Evolutionary conservation across 2,329 filamentous ascomycete genomes (phyloP).

Genomic region (Lachnellula arida): DNA sequence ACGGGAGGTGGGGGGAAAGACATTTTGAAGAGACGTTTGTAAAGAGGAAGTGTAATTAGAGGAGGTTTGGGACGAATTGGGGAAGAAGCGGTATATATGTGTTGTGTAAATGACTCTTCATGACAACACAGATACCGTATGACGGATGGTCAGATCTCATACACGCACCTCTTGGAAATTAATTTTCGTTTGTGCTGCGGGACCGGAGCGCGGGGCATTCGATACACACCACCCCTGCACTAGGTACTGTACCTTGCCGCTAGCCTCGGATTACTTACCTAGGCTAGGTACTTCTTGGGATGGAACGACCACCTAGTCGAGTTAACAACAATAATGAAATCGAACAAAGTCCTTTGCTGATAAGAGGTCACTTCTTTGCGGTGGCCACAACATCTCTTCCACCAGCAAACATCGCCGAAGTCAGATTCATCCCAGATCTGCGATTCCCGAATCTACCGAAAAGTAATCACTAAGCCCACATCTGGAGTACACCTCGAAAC

Average conservation of each 20-base stretch:
- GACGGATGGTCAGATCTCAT: neutral
- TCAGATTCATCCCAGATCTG: neutral
- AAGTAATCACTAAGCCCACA: neutral
- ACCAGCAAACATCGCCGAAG: neutral
- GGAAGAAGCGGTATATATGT: neutral
- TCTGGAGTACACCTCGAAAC: neutral
- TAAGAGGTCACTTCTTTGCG: neutral
- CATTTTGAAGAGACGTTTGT: conserved; percentile 26
- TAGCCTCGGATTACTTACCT: no score
- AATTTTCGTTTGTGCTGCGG: no score
- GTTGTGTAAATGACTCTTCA: no score
- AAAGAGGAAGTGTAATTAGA: neutral
- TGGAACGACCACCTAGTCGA: conserved; percentile 5
- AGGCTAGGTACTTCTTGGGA: neutral
- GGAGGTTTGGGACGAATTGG: neutral
- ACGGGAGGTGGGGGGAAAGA: conserved; percentile 73
- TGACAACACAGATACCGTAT: no score
- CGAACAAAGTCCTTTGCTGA: neutral
- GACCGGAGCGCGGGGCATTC: no score
- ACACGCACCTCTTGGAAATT: no score
- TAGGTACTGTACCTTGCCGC: neutral
- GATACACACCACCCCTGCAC: no score
- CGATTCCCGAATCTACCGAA: neutral
- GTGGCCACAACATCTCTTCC: neutral
- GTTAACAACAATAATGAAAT: neutral